Evolutionary conservation across 805 yeast species (phyloP).

Genomic region (Yamadazyma laniorum): DNA sequence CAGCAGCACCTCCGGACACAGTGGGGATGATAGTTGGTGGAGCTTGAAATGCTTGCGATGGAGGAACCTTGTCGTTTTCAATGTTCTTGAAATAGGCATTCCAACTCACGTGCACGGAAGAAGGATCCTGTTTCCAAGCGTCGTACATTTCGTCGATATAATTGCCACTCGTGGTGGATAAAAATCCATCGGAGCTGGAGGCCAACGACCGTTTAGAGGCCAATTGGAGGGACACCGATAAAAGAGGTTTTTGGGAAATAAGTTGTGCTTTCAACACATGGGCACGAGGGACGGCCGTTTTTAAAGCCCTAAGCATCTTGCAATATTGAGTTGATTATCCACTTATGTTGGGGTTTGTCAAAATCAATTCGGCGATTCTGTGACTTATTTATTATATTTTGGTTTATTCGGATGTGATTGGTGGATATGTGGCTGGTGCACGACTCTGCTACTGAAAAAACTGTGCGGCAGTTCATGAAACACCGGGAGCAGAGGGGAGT

Average conservation of each 20-base stretch:
- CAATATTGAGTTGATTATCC: background rate
- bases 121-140: conserved; percentile 90
- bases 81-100: conserved; percentile 92
- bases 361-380: background rate
- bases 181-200: conserved; percentile 58
- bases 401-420: conserved; percentile 14
- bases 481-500: conserved; percentile 10
- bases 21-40: conserved; percentile 90
- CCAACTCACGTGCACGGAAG: conserved; percentile 94
- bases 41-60: conserved; percentile 76
- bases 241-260: conserved; percentile 1
- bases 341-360: background rate
- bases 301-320: conserved; percentile 44
- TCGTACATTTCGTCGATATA: conserved; percentile 98
- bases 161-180: conserved; percentile 80
- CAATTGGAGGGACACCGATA: conserved; percentile 2
- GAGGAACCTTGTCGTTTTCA: conserved; percentile 65
- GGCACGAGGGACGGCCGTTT: conserved; percentile 35
- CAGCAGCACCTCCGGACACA: conserved; percentile 74
- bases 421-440: conserved; percentile 7
- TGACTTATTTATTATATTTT: conserved; percentile 3
- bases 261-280: conserved; percentile 28
- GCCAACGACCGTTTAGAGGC: conserved; percentile 17
- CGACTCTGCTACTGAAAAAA: conserved; percentile 8
- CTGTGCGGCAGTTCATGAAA: conserved; percentile 6